Evolutionary conservation across 768 basidiomycete species (phyloP).

Genomic region (Melanogaster broomeanus): DNA sequence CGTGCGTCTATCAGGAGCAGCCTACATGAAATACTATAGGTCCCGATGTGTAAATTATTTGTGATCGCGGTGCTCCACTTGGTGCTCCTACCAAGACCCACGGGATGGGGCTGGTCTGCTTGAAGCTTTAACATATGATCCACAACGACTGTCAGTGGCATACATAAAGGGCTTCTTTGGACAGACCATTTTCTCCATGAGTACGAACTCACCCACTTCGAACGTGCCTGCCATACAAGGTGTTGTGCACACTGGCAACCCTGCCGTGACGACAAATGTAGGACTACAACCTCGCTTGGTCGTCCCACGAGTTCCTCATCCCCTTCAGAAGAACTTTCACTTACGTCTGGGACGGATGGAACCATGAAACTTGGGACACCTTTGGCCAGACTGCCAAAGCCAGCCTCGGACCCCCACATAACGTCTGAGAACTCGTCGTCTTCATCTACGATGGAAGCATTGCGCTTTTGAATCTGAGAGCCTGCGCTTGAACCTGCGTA

Average conservation of each 20-base stretch:
- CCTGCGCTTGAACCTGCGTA: slow-evolving; percentile 60
- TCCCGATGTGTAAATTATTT: no score
- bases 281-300: slow-evolving; percentile 61
- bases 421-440: slow-evolving; percentile 66
- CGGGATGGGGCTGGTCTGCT: no score
- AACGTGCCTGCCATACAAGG: background rate
- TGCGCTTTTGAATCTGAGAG: slow-evolving; percentile 49
- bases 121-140: background rate
- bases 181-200: no score
- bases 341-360: slow-evolving; percentile 75
- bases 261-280: slow-evolving; percentile 8
- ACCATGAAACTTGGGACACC: slow-evolving; percentile 74
- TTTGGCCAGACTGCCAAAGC: slow-evolving; percentile 72
- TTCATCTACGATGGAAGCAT: slow-evolving; percentile 48
- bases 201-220: slow-evolving; percentile 1
- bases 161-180: no score
- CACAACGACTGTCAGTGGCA: background rate
- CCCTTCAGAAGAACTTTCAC: slow-evolving; percentile 39
- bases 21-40: background rate
- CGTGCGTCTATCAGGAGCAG: background rate
- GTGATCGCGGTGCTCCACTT: no score
- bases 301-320: slow-evolving; percentile 73
- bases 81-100: no score
- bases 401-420: slow-evolving; percentile 85
- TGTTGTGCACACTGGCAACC: background rate